Percentiles rank a stretch among this genome's conserved stretches.
These are phyloP conservation scores for Populus deltoides DNA, from an alignment of 345 rosid species.

Conservation along the genomic window DNA sequence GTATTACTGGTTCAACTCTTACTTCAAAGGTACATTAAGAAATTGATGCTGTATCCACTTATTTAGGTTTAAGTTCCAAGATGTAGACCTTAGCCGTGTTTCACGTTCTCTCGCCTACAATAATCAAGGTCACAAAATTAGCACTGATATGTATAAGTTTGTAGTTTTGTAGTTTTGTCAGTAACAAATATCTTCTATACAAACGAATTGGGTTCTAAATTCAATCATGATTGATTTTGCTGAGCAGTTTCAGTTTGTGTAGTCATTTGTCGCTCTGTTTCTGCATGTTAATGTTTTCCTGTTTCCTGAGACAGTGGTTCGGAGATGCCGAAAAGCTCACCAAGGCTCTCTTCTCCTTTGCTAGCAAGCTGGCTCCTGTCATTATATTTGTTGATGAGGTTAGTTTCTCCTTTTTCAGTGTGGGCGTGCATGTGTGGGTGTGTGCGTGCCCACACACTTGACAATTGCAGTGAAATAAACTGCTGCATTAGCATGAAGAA, in stretches of 20 bases:
- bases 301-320: constrained; percentile 67
- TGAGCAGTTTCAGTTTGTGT: not conserved
- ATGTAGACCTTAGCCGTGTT: not conserved
- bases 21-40: constrained; percentile 77
- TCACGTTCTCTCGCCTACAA: not conserved
- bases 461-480: not conserved
- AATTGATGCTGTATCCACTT: not conserved
- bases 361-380: constrained; percentile 86
- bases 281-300: not conserved
- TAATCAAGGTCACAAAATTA: not conserved
- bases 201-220: not conserved
- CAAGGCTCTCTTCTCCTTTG: constrained; percentile 92
- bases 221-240: not conserved
- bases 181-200: not conserved
- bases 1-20: constrained; percentile 94
- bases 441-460: not conserved
- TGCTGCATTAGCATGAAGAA: not conserved
- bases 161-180: not conserved
- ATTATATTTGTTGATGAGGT: constrained; percentile 99
- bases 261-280: not conserved
- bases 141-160: not conserved
- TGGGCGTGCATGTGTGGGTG: not conserved
- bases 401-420: constrained; percentile 12
- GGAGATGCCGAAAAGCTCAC: constrained; percentile 99
- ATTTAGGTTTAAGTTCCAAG: not conserved